phyloP scores from a whole-genome alignment of 139 green algal genomes.

The Chlorella sp. region DNA sequence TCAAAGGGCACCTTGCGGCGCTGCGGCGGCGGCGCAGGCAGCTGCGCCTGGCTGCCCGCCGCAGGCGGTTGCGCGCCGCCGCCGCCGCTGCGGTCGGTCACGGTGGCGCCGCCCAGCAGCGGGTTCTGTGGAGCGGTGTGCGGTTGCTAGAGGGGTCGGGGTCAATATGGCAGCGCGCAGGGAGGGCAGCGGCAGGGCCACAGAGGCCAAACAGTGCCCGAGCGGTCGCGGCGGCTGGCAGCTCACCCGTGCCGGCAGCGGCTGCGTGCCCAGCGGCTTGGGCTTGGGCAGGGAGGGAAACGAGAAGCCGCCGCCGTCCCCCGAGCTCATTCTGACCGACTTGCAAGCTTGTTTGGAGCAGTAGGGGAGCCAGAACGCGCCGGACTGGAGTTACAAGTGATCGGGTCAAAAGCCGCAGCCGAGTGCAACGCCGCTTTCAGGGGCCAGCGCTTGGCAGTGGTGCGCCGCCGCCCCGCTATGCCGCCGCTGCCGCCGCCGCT shows the following conservation, averaged over 20 bases:
- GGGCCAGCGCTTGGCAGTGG: too few relatives aligned
- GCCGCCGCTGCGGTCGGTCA: not conserved
- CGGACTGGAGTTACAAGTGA: too few relatives aligned
- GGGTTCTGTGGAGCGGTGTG: not conserved
- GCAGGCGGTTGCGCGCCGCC: not conserved
- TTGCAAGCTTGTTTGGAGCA: too few relatives aligned
- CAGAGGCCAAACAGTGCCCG: not conserved
- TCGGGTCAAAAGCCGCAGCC: too few relatives aligned
- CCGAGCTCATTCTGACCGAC: not conserved
- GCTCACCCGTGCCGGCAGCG: not conserved
- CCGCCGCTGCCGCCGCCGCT: too few relatives aligned
- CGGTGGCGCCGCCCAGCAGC: constrained; percentile 1
- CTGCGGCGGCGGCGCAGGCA: not conserved
- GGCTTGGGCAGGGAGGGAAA: constrained; percentile 30
- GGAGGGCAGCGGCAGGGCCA: too few relatives aligned
- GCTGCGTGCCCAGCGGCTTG: not conserved
- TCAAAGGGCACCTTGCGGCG: constrained; percentile 54
- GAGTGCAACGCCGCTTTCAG: too few relatives aligned
- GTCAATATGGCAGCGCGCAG: too few relatives aligned
- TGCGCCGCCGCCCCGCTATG: too few relatives aligned
- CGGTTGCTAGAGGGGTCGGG: not conserved
- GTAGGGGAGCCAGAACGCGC: too few relatives aligned
- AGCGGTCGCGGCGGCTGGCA: not conserved
- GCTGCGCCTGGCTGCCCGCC: not conserved
- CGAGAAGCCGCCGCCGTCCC: not conserved